Percentiles rank a stretch among this genome's conserved stretches.
phyloP scores from a whole-genome alignment of 345 rosid species.

The Angophora floribunda region DNA sequence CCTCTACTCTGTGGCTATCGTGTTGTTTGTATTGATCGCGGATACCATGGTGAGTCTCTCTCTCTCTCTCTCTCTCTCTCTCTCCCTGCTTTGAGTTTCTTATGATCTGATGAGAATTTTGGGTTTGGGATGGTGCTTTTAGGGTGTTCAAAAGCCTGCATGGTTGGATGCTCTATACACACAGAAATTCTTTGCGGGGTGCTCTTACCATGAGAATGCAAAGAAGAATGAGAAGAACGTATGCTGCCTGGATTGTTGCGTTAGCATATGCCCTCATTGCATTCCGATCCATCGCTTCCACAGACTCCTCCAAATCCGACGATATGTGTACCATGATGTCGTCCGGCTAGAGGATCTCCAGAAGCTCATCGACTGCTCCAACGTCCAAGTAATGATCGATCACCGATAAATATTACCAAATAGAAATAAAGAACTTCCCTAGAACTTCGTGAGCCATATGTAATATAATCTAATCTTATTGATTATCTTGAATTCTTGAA shows the following conservation, averaged over 20 bases:
- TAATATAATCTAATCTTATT: background rate
- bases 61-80: background rate
- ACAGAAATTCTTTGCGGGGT: conserved; percentile 71
- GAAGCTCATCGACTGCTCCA: conserved; percentile 88
- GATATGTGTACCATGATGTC: conserved; percentile 94
- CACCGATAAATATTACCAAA: background rate
- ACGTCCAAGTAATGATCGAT: conserved; percentile 54
- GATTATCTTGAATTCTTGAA: background rate
- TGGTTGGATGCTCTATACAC: conserved; percentile 91
- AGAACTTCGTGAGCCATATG: background rate
- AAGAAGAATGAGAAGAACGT: conserved; percentile 96
- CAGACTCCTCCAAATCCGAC: conserved; percentile 89
- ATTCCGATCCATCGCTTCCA: conserved; percentile 80
- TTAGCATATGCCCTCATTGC: conserved; percentile 92
- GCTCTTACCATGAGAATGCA: conserved; percentile 62
- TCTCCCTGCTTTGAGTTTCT: background rate
- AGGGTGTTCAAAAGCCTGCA: conserved; percentile 83
- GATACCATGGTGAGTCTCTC: background rate
- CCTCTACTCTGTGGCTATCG: background rate
- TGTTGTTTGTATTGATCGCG: background rate
- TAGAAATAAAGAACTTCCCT: background rate
- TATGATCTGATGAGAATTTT: background rate
- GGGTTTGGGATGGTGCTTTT: background rate
- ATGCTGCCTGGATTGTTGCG: conserved; percentile 84
- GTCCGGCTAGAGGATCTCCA: conserved; percentile 90